These are phyloP conservation scores for Monosporascus ibericus DNA, from an alignment of 2,329 filamentous ascomycete species.

Conservation along the genomic window DNA sequence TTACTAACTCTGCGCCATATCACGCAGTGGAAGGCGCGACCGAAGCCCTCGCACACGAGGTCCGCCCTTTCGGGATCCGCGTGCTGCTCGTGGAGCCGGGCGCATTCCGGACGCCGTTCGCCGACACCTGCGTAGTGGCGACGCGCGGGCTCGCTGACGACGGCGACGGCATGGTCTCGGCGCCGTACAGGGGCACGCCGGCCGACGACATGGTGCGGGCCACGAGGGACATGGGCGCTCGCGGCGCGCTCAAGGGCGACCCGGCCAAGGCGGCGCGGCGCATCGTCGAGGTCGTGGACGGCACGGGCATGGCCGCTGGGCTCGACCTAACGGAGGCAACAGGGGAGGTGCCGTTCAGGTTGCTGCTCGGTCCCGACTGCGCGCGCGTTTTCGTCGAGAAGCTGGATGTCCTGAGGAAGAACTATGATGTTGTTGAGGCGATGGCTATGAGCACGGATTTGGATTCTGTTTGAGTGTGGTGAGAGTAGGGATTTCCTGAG, in stretches of 20 bases:
- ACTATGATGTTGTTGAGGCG: background rate
- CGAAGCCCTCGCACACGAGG: constrained; percentile 7
- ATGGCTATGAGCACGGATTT: background rate
- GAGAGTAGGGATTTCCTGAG: no score
- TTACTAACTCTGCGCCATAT: no score
- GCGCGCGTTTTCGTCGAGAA: background rate
- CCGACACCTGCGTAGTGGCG: background rate
- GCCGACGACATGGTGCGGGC: background rate
- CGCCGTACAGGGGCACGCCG: background rate
- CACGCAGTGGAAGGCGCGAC: constrained; percentile 4
- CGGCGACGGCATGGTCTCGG: background rate
- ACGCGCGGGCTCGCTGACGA: background rate
- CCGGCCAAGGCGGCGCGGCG: background rate
- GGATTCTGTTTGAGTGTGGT: background rate
- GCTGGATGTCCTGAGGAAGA: background rate
- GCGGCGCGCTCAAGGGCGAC: background rate
- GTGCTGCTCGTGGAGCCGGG: constrained; percentile 10
- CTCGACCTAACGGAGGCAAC: background rate
- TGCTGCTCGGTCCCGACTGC: background rate
- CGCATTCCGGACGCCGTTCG: constrained; percentile 7
- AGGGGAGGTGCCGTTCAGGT: background rate
- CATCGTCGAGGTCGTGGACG: background rate
- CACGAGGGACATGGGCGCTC: background rate
- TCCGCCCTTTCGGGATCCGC: constrained; percentile 6
- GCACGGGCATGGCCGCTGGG: background rate